A percentile compares a stretch with the other conserved stretches of the same genome.
phyloP scores from a whole-genome alignment of 164 flowering plant genomes.

The Umbilicus rupestris region DNA sequence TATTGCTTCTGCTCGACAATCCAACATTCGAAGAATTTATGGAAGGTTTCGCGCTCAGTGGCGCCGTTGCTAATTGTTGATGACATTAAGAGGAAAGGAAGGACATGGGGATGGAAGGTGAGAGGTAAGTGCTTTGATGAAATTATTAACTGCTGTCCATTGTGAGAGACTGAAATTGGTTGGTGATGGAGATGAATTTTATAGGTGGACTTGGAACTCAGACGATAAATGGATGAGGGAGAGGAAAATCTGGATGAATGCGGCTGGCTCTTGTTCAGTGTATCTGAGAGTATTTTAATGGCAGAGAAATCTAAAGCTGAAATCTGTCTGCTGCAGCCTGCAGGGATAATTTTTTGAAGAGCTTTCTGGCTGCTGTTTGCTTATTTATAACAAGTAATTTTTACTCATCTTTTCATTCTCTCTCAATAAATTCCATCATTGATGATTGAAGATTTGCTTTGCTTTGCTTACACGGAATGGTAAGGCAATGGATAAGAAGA shows the following conservation, averaged over 20 bases:
- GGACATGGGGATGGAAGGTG: neutral
- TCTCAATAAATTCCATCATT: neutral
- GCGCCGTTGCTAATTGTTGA: conserved; percentile 4
- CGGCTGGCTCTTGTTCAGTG: neutral
- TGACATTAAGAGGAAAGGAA: conserved; percentile 1
- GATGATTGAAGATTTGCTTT: neutral
- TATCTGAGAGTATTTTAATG: neutral
- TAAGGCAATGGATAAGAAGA: neutral
- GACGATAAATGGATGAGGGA: conserved; percentile 2
- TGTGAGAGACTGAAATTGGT: neutral
- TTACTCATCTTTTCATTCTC: neutral
- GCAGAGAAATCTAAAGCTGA: neutral
- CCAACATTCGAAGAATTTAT: conserved; percentile 27
- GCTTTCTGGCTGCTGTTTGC: neutral
- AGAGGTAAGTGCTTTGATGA: neutral
- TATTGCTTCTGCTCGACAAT: conserved; percentile 22
- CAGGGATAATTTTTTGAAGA: neutral
- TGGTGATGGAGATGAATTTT: neutral
- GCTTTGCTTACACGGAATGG: neutral
- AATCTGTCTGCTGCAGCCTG: neutral
- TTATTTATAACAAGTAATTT: neutral
- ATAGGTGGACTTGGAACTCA: neutral
- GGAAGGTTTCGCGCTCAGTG: conserved; percentile 16
- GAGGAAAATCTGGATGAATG: neutral
- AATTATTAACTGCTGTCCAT: neutral